These are phyloP conservation scores for Rhypophila decipiens DNA, from an alignment of 495 filamentous ascomycete species.

Conservation along the genomic window DNA sequence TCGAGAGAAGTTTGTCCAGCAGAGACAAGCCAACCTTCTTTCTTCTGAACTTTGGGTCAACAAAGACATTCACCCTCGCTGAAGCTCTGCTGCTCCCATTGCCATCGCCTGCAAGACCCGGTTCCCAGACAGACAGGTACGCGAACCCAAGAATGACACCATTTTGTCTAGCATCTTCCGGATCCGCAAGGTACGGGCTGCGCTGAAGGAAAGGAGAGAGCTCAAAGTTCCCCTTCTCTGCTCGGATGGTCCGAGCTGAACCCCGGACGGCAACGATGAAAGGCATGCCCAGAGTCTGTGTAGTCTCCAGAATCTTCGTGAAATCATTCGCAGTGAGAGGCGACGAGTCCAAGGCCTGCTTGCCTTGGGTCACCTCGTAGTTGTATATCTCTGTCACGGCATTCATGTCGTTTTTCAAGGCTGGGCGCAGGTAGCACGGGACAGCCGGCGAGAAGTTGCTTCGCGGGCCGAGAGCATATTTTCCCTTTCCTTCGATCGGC, in stretches of 20 bases:
- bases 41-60: slow-evolving; percentile 25
- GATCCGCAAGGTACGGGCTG: background rate
- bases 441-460: slow-evolving; percentile 16
- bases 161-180: background rate
- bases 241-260: slow-evolving; percentile 1
- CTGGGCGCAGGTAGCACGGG: slow-evolving; percentile 30
- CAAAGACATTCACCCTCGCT: slow-evolving; percentile 27
- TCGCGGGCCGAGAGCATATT: background rate
- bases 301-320: slow-evolving; percentile 14
- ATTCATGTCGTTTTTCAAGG: slow-evolving; percentile 20
- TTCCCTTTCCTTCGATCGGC: background rate
- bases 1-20: slow-evolving; percentile 27
- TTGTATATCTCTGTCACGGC: slow-evolving; percentile 31
- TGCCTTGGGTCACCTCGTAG: slow-evolving; percentile 22
- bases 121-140: slow-evolving; percentile 20
- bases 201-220: background rate
- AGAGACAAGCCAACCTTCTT: slow-evolving; percentile 30
- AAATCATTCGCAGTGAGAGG: slow-evolving; percentile 16
- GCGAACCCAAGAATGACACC: slow-evolving; percentile 31
- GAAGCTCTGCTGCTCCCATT: slow-evolving; percentile 17
- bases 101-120: slow-evolving; percentile 15
- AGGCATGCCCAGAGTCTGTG: slow-evolving; percentile 21
- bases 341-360: slow-evolving; percentile 24
- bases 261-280: slow-evolving; percentile 36
- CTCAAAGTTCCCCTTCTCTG: background rate